Base-by-base conservation (phyloP, 1,284 basidiomycete genomes). In the Ustilago lituana region DNA sequence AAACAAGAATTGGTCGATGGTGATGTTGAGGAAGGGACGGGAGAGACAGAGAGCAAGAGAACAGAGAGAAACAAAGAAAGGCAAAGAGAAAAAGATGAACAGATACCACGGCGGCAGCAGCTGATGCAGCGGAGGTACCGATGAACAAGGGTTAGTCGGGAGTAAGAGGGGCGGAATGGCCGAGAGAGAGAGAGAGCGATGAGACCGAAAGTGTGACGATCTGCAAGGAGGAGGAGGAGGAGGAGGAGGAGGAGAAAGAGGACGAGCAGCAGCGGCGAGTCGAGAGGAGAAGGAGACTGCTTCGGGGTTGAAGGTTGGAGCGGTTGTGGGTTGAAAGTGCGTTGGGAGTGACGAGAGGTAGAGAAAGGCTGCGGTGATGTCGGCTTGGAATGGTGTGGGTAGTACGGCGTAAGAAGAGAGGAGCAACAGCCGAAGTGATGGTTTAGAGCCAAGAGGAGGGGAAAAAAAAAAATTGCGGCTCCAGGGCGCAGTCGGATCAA, bases 281-380 rank as follows among this genome's bases (percentile, higher is more conserved):
- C 45, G 36, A 43, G 35, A 45, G 49, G 19, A 22, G 27, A n/a
- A 22, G 27, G 36, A 44, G 20, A 38, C 23, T 20, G 57, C 15
- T 49, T 58, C 55, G 55, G 55, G 47, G 19, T 58, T 58, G 47
- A 58, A 58, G 55, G 55, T 45, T 58, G 41, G 36, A 45, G 41
- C 47, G 55, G 44, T 15, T 43, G 49, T n/a, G n/a, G n/a, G n/a
- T n/a, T n/a, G n/a, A n/a, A n/a, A n/a, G n/a, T n/a, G n/a, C 38
- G 32, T 7, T 4, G 53, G 8, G 39, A 19, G 35, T 36, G 39
- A 37, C 17, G 31, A 47, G 29, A 26, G 17, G n/a, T n/a, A n/a
- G n/a, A n/a, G 22, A 15, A 19, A 35, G 33, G 44, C 55, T 52
- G 61, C 61, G 54, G 50, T 49, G 39, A 50, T 26, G 41, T 20